phyloP scores from a whole-genome alignment of 768 basidiomycete species.

The Suillus cothurnatus region DNA sequence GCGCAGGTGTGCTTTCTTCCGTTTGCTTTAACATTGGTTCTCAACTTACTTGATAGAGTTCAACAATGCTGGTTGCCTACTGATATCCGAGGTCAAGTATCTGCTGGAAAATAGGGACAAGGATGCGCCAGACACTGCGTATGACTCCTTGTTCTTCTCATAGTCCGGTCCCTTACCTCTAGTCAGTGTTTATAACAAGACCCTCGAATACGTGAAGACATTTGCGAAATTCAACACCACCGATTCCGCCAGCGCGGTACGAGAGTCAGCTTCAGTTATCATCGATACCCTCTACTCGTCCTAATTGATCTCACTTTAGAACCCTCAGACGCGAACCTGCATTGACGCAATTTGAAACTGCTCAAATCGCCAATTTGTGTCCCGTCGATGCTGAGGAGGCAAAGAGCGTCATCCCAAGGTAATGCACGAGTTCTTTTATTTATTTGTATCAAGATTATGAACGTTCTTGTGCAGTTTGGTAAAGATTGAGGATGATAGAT shows the following conservation, averaged over 20 bases:
- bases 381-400: slow-evolving; percentile 89
- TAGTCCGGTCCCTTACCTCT: slow-evolving; percentile 1
- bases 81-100: slow-evolving; percentile 93
- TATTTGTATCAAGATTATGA: background rate
- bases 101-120: slow-evolving; percentile 86
- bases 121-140: slow-evolving; percentile 88
- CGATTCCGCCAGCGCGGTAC: slow-evolving; percentile 81
- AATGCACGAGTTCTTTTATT: slow-evolving; percentile 12
- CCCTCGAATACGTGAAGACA: slow-evolving; percentile 87
- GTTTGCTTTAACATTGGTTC: background rate
- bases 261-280: slow-evolving; percentile 61
- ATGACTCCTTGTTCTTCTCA: slow-evolving; percentile 27
- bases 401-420: slow-evolving; percentile 91
- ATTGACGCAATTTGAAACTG: slow-evolving; percentile 88
- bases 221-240: slow-evolving; percentile 90
- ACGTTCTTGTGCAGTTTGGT: slow-evolving; percentile 43
- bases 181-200: slow-evolving; percentile 87
- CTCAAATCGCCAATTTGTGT: slow-evolving; percentile 90
- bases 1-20: slow-evolving; percentile 50
- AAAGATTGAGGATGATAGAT: slow-evolving; percentile 84
- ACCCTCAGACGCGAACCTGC: slow-evolving; percentile 78
- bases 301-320: slow-evolving; percentile 37
- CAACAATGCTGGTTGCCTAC: slow-evolving; percentile 87
- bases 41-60: slow-evolving; percentile 56
- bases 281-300: slow-evolving; percentile 5